These are phyloP conservation scores for Pleurotus ostreatus DNA, from an alignment of 768 basidiomycete genomes.

Conservation along the genomic window DNA sequence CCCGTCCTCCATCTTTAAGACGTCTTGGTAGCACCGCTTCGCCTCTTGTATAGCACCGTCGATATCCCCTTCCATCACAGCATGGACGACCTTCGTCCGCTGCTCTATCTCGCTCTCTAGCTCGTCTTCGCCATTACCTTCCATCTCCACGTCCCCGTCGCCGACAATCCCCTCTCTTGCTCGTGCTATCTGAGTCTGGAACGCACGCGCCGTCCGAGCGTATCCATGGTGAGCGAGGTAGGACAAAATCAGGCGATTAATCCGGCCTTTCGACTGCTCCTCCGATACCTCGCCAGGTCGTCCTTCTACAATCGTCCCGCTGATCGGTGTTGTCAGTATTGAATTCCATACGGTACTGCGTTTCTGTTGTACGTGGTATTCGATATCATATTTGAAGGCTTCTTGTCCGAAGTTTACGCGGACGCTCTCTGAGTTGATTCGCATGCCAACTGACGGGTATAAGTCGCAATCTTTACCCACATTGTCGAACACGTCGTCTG, in stretches of 20 bases:
- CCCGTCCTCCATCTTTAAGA: slow-evolving; percentile 63
- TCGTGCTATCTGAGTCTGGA: slow-evolving; percentile 46
- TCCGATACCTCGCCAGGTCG: slow-evolving; percentile 30
- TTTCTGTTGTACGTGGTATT: slow-evolving; percentile 74
- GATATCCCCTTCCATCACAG: slow-evolving; percentile 66
- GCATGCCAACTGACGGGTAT: slow-evolving; percentile 87
- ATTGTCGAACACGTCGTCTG: slow-evolving; percentile 58
- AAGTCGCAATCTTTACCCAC: slow-evolving; percentile 63
- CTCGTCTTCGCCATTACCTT: slow-evolving; percentile 18
- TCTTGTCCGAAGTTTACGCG: slow-evolving; percentile 87
- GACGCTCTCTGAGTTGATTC: slow-evolving; percentile 72
- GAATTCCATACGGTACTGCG: slow-evolving; percentile 62
- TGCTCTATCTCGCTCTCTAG: slow-evolving; percentile 54
- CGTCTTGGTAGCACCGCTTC: slow-evolving; percentile 52
- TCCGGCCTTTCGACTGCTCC: slow-evolving; percentile 50
- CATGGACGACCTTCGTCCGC: slow-evolving; percentile 68
- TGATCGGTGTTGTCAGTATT: slow-evolving; percentile 56
- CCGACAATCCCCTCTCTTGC: slow-evolving; percentile 39
- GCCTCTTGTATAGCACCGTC: slow-evolving; percentile 62
- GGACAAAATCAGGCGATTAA: slow-evolving; percentile 71
- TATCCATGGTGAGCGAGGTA: slow-evolving; percentile 88
- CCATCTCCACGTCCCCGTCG: slow-evolving; percentile 14
- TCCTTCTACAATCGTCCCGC: slow-evolving; percentile 24
- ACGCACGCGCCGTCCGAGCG: slow-evolving; percentile 62
- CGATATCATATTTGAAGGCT: slow-evolving; percentile 88